Evolutionary conservation across 2,329 filamentous ascomycete genomes (phyloP), one percentile per base, ranked within the genome.

Genomic region (Sarocladiaceae sp.): DNA sequence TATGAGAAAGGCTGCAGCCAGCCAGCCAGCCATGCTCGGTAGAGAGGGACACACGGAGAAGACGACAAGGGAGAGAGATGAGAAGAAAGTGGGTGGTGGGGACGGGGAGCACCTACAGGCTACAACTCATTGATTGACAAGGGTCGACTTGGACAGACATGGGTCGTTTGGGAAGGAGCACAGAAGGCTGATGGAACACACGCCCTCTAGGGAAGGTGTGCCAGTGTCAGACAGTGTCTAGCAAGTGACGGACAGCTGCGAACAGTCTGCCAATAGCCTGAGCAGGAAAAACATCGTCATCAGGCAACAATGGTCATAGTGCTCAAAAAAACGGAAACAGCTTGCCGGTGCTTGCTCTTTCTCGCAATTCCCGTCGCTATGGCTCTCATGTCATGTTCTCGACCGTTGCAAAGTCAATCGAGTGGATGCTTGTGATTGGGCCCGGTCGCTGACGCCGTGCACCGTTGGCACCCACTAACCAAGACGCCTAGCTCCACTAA

Each of bases 161-260:
- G n/a, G n/a, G n/a, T n/a, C n/a, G n/a, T 44, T 44, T 22, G 22
- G 40, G 22, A 44, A 44, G 22, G 11, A 44, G 23, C 23, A 28
- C 13, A 26, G 40, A 44, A 44, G 37, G 20, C 20, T 40, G 20
- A 40, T 40, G 37, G 37, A 40, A 40, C 37, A 23, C 37, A 40
- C 37, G n/a, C 37, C 37, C 20, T 15, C 37, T 10, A 44, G 22
- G 40, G 40, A 26, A n/a, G 23, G 10, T 26, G 28, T 23, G 40
- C 40, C 40, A 44, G 40, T 26, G 18, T 40, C 37, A 40, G 37
- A 40, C 20, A 5, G 33, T 36, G 15, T 8, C 7, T 36, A n/a
- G 6, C n/a, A n/a, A n/a, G n/a, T n/a, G n/a, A n/a, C n/a, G n/a
- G n/a, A n/a, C n/a, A n/a, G n/a, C n/a, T n/a, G n/a, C n/a, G n/a